Evolutionary conservation across 371 early-diverging fungal genomes (phyloP), one percentile per base, ranked within the genome.

Genomic region (Actinomucor elegans): DNA sequence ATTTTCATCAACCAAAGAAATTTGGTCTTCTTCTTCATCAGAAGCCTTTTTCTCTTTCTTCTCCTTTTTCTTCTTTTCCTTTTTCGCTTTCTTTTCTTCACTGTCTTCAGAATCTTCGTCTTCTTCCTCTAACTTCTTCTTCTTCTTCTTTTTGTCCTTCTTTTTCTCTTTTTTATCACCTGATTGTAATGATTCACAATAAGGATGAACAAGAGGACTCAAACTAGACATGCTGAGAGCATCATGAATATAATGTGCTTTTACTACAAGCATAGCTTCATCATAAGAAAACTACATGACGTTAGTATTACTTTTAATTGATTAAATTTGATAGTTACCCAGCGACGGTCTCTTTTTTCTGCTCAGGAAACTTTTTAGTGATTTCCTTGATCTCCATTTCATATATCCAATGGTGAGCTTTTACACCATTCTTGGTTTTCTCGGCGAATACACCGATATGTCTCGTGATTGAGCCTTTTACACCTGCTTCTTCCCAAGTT

Each of bases 401-500:
- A 48, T 68, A 81, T 46, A 81, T 71, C 65, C 69, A 60, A 55
- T 75, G 75, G 47, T 71, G 59, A 9, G 72, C 72, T 29, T 77
- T 73, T 1, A 74, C 69, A 28, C 75, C 77, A 1, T 64, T 68
- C 10, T 61, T 67, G 38, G 67, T 51, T 17, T 60, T 64, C 12
- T 79, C 77, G 23, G 73, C 77, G 51, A 67, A 81, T 4, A 71
- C 69, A 33, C 82, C 82, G 10, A 81, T 42, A 32, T 68, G 66
- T 35, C 63, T 57, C 10, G 70, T 69, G 45, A 81, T 75, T 9
- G 32, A 59, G 11, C 82, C 82, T 52, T 69, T 68, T 0, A 66
- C 74, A 20, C 82, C 82, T 29, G 80, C 82, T 72, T 82, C 82
- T 58, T 82, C 82, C 71, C 77, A 82, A 4, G 82, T 82, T 52